A percentile compares a stretch with the other conserved stretches of the same genome.
These are phyloP conservation scores for Lactifluus pinguis DNA, from an alignment of 768 basidiomycete species.

Conservation along the genomic window DNA sequence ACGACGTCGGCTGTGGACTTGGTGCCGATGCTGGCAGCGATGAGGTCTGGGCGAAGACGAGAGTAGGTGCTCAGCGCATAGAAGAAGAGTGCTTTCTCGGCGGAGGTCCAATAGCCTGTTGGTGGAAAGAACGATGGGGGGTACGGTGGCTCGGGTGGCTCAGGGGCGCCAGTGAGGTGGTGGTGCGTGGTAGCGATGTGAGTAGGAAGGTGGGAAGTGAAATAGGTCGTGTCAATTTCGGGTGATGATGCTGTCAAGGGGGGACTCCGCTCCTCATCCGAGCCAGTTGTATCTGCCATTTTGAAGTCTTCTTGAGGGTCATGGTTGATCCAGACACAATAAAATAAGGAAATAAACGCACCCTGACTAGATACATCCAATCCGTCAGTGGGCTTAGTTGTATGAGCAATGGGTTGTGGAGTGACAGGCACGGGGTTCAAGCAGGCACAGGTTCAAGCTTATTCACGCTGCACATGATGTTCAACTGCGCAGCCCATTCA, in stretches of 20 bases:
- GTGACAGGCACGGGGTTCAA: no score
- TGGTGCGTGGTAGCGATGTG: slow-evolving; percentile 11
- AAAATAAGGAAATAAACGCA: not conserved
- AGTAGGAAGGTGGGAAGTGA: not conserved
- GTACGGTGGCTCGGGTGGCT: no score
- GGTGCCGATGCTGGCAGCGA: slow-evolving; percentile 55
- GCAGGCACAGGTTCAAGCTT: no score
- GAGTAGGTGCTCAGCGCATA: slow-evolving; percentile 59
- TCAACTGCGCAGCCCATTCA: not conserved
- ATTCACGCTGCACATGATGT: not conserved
- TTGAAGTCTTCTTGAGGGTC: not conserved
- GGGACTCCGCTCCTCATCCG: not conserved
- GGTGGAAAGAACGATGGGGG: slow-evolving; percentile 19
- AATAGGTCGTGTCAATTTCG: no score
- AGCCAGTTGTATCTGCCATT: not conserved
- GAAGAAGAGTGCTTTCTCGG: slow-evolving; percentile 69
- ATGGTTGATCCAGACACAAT: not conserved
- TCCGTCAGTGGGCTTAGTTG: not conserved
- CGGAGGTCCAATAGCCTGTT: slow-evolving; percentile 47
- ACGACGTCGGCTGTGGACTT: slow-evolving; percentile 62
- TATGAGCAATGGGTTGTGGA: not conserved
- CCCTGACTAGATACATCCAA: not conserved
- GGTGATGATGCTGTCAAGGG: no score
- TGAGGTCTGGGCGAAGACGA: slow-evolving; percentile 66
- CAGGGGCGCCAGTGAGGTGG: no score